A percentile compares a stretch with the other conserved stretches of the same genome.
Evolutionary conservation across 163 green algal species (phyloP).

Genomic region (Scenedesmus sp.): DNA sequence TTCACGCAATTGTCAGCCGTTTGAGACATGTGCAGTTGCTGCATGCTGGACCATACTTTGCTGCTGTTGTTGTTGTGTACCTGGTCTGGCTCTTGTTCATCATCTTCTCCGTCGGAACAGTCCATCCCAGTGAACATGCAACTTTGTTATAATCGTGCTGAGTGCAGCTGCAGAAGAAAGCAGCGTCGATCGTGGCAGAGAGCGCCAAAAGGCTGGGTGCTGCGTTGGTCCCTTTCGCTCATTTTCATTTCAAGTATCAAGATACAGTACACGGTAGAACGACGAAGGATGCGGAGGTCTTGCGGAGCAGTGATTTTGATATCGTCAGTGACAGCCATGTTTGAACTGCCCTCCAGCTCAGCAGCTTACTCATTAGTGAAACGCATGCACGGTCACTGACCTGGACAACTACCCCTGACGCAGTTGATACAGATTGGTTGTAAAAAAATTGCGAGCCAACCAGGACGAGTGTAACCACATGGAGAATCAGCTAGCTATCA

Average conservation of each 20-base stretch:
- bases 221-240: background rate
- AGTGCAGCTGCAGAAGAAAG: background rate
- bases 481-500: background rate
- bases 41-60: background rate
- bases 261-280: no score
- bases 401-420: background rate
- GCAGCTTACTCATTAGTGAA: no score
- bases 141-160: background rate
- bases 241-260: no score
- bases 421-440: background rate
- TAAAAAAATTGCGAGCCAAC: no score
- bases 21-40: background rate
- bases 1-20: background rate
- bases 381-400: background rate
- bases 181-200: background rate
- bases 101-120: background rate
- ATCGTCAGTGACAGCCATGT: background rate
- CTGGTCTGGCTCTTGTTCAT: background rate
- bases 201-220: background rate
- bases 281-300: background rate
- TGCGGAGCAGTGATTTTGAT: background rate
- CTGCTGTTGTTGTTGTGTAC: background rate
- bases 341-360: background rate
- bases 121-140: background rate
- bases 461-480: no score